These are phyloP conservation scores for Coemansia sp. DNA, from an alignment of 192 early-diverging fungal genomes.

Conservation along the genomic window DNA sequence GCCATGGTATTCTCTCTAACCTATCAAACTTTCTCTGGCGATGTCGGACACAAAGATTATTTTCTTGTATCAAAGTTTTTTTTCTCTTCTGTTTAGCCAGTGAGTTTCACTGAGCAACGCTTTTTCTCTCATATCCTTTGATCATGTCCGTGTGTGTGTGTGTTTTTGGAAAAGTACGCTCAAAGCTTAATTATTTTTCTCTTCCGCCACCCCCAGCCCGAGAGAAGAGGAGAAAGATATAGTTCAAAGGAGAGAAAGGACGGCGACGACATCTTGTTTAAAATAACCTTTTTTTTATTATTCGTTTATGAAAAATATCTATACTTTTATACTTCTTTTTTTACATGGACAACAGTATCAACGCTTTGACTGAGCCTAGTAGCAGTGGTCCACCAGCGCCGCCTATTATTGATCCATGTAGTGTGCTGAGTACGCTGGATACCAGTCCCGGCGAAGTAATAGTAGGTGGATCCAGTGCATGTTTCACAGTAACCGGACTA, in stretches of 20 bases:
- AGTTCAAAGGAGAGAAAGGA: background rate
- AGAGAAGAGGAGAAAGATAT: background rate
- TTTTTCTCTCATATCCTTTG: background rate
- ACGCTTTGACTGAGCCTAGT: background rate
- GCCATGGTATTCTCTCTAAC: background rate
- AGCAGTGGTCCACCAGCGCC: background rate
- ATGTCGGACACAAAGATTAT: background rate
- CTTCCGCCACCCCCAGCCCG: background rate
- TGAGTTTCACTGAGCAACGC: background rate
- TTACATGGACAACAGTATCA: background rate
- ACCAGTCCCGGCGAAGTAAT: slow-evolving; percentile 31
- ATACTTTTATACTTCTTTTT: background rate
- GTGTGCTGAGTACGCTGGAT: slow-evolving; percentile 12
- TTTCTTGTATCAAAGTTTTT: background rate
- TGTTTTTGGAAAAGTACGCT: background rate
- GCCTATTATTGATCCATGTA: slow-evolving; percentile 16
- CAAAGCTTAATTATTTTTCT: background rate
- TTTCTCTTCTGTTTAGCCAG: background rate
- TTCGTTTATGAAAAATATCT: background rate
- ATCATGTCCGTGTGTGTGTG: background rate
- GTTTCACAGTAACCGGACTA: slow-evolving; percentile 44
- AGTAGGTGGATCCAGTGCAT: slow-evolving; percentile 28
- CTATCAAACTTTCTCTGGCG: background rate
- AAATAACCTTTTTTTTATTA: background rate
- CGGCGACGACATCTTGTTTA: background rate